Percentiles rank a stretch among this genome's conserved stretches.
phyloP scores from a whole-genome alignment of 2,329 filamentous ascomycete genomes.

The Phymatotrichopsis omnivora region DNA sequence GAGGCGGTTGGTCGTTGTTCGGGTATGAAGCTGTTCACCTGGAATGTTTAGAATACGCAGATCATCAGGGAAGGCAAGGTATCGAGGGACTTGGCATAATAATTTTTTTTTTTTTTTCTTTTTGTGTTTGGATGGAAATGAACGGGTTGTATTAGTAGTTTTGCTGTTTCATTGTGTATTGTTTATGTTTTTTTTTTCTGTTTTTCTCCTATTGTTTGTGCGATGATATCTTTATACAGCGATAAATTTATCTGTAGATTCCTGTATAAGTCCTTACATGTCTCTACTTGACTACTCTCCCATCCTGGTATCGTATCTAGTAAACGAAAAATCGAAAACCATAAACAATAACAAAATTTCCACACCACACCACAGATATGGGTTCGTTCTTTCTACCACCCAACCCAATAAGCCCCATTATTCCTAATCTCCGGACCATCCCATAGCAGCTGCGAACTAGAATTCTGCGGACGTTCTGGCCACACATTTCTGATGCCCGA shows the following conservation, averaged over 20 bases:
- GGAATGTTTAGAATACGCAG: neutral
- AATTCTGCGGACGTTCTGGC: slow-evolving; percentile 38
- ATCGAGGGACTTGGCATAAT: neutral
- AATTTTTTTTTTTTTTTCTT: neutral
- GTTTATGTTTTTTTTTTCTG: neutral
- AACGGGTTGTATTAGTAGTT: slow-evolving; percentile 6
- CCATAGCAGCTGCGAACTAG: slow-evolving; percentile 11
- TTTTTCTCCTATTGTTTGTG: neutral
- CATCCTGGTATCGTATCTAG: too few relatives aligned
- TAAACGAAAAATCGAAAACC: too few relatives aligned
- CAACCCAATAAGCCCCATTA: too few relatives aligned
- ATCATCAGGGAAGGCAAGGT: neutral
- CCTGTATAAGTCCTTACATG: too few relatives aligned
- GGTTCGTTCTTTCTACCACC: too few relatives aligned
- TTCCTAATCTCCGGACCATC: slow-evolving; percentile 34
- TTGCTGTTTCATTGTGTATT: neutral
- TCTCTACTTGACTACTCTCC: too few relatives aligned
- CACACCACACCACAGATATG: too few relatives aligned
- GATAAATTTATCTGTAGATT: too few relatives aligned
- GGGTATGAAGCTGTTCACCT: neutral
- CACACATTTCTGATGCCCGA: slow-evolving; percentile 36
- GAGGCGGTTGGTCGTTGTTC: neutral
- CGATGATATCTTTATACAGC: too few relatives aligned
- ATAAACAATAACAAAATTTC: too few relatives aligned
- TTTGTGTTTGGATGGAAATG: neutral